Conservation (phyloP, 768 basidiomycete species). For the Suillus lakei region DNA sequence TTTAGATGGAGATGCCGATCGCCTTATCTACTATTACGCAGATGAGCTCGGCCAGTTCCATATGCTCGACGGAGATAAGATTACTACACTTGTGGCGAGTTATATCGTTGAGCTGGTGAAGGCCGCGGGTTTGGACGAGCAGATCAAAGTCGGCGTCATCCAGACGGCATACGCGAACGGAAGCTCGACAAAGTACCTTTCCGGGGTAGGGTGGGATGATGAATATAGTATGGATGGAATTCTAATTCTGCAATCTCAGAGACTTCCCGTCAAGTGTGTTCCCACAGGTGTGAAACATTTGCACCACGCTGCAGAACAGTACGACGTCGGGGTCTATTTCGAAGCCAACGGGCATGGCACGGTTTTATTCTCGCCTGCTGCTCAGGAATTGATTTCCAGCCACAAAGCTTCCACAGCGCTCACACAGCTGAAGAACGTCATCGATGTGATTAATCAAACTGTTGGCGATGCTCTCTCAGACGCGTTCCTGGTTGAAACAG, state of each 20-base stretch:
- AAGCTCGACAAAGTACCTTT: conserved; percentile 90
- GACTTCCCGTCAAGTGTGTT: conserved; percentile 93
- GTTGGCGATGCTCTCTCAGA: conserved; percentile 98
- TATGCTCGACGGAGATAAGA: conserved; percentile 98
- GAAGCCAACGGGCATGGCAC: conserved; percentile 99
- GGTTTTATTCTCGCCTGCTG: conserved; percentile 85
- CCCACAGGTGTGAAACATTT: conserved; percentile 97
- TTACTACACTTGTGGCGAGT: conserved; percentile 89
- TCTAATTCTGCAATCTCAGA: conserved; percentile 49
- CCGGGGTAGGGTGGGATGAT: conserved; percentile 56
- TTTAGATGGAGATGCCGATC: conserved; percentile 96
- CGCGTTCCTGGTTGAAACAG: conserved; percentile 91
- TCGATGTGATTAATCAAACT: conserved; percentile 93
- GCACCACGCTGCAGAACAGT: conserved; percentile 95
- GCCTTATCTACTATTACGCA: conserved; percentile 93
- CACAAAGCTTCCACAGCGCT: conserved; percentile 80
- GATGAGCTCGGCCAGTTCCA: conserved; percentile 80
- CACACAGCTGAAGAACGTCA: conserved; percentile 75
- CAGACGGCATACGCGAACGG: conserved; percentile 99
- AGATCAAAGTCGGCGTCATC: conserved; percentile 89
- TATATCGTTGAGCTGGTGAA: conserved; percentile 92
- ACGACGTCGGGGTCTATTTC: conserved; percentile 97
- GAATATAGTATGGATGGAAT: not conserved
- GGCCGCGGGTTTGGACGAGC: conserved; percentile 76
- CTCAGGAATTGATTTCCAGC: conserved; percentile 61